These are phyloP conservation scores for Tetracladium setigerum DNA, from an alignment of 495 filamentous ascomycete genomes.

Conservation along the genomic window DNA sequence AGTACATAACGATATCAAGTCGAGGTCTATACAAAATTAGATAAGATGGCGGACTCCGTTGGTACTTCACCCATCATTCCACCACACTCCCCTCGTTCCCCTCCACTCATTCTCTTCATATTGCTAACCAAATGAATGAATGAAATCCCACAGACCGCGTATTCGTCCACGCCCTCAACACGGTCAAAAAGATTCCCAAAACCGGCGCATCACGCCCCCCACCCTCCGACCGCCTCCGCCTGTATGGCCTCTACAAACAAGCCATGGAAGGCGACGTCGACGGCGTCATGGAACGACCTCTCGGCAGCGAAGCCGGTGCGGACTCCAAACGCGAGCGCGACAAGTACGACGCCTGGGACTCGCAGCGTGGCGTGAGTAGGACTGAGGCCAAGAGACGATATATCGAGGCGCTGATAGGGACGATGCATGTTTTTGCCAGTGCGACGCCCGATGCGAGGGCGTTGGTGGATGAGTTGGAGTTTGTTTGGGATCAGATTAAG, in stretches of 20 bases:
- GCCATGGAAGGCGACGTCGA: slow-evolving; percentile 97
- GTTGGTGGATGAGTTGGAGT: slow-evolving; percentile 89
- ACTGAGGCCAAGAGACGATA: slow-evolving; percentile 95
- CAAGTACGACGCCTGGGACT: slow-evolving; percentile 88
- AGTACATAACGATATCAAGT: background rate
- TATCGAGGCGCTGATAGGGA: slow-evolving; percentile 86
- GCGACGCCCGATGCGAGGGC: slow-evolving; percentile 80
- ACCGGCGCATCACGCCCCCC: slow-evolving; percentile 86
- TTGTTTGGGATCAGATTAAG: slow-evolving; percentile 97
- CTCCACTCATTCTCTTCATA: background rate
- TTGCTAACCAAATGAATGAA: slow-evolving; percentile 1
- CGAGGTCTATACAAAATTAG: background rate
- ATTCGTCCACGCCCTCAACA: slow-evolving; percentile 97
- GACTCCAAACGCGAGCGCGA: slow-evolving; percentile 49
- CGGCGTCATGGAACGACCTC: slow-evolving; percentile 82
- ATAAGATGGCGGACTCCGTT: slow-evolving; percentile 43
- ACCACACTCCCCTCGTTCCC: background rate
- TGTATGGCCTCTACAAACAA: slow-evolving; percentile 98
- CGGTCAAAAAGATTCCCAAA: slow-evolving; percentile 93
- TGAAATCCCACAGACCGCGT: slow-evolving; percentile 63
- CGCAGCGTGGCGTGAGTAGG: slow-evolving; percentile 66
- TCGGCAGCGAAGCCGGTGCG: slow-evolving; percentile 29
- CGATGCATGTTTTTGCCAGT: slow-evolving; percentile 89
- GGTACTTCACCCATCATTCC: slow-evolving; percentile 26
- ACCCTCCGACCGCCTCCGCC: slow-evolving; percentile 70